Conservation (phyloP, 1,284 basidiomycete species). For the Microbotryum saponariae region DNA sequence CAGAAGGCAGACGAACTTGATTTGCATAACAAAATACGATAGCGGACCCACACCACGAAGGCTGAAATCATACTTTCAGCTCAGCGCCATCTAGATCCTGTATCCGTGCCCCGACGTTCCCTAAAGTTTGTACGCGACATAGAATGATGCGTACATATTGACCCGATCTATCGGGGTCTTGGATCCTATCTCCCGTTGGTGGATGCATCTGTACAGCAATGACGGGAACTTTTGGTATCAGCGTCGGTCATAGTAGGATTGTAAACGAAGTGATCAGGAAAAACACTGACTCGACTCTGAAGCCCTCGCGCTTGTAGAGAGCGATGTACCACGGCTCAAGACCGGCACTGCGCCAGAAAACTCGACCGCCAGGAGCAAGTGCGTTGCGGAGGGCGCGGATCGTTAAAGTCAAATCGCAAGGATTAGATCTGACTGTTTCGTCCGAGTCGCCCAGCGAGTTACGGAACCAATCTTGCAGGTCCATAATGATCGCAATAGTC, state of each 20-base stretch:
- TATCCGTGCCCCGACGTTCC: no score
- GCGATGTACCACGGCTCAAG: conserved; percentile 67
- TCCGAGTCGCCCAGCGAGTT: conserved; percentile 46
- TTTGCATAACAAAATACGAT: no score
- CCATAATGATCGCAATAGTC: conserved; percentile 67
- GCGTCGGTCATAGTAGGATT: no score
- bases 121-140: no score
- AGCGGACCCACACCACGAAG: no score
- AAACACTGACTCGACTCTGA: conserved; percentile 46
- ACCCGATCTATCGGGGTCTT: conserved; percentile 52
- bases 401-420: conserved; percentile 41
- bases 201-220: conserved; percentile 37
- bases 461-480: conserved; percentile 60
- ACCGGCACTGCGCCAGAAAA: conserved; percentile 64
- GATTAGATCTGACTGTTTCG: conserved; percentile 11
- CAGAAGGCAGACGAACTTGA: no score
- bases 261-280: conserved; percentile 34
- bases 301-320: conserved; percentile 50
- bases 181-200: conserved; percentile 35
- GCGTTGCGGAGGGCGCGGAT: conserved; percentile 55
- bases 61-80: no score
- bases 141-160: conserved; percentile 50
- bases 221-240: conserved; percentile 7
- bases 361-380: conserved; percentile 55
- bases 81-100: no score